A percentile compares a stretch with the other conserved stretches of the same genome.
Evolutionary conservation across 768 basidiomycete species (phyloP).

Genomic region (Floccularia luteovirens): DNA sequence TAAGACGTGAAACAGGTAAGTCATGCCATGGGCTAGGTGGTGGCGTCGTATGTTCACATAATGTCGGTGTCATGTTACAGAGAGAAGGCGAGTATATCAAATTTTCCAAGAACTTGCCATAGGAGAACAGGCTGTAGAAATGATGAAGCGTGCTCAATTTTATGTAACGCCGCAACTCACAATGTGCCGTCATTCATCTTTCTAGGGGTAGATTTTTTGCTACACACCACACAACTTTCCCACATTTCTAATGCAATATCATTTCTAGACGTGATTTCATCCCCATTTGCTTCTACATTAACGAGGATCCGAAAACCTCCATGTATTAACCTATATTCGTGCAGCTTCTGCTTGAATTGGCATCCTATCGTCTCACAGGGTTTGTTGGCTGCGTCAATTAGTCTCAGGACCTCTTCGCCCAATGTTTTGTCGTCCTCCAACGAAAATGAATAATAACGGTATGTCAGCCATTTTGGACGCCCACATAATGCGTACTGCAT

Average conservation of each 20-base stretch:
- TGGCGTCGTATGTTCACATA: conserved; percentile 43
- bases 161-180: conserved; percentile 26
- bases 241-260: conserved; percentile 27
- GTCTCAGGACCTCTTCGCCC: conserved; percentile 32
- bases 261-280: background rate
- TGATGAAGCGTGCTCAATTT: conserved; percentile 1
- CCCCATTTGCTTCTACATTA: conserved; percentile 9
- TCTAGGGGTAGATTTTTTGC: conserved; percentile 19
- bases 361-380: conserved; percentile 31
- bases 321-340: conserved; percentile 39
- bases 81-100: conserved; percentile 37
- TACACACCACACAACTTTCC: conserved; percentile 44
- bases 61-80: conserved; percentile 20
- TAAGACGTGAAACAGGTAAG: conserved; percentile 23
- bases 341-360: conserved; percentile 25
- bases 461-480: conserved; percentile 41
- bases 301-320: conserved; percentile 22
- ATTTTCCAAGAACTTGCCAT: conserved; percentile 51
- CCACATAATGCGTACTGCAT: conserved; percentile 27
- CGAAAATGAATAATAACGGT: conserved; percentile 32
- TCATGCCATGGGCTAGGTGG: conserved; percentile 13
- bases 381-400: conserved; percentile 19
- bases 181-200: conserved; percentile 41
- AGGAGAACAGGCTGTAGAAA: conserved; percentile 38
- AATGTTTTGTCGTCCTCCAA: conserved; percentile 25